Percentiles rank a stretch among this genome's conserved stretches.
phyloP scores from a whole-genome alignment of 2,329 filamentous ascomycete species.

The Trichoderma aggressivum region DNA sequence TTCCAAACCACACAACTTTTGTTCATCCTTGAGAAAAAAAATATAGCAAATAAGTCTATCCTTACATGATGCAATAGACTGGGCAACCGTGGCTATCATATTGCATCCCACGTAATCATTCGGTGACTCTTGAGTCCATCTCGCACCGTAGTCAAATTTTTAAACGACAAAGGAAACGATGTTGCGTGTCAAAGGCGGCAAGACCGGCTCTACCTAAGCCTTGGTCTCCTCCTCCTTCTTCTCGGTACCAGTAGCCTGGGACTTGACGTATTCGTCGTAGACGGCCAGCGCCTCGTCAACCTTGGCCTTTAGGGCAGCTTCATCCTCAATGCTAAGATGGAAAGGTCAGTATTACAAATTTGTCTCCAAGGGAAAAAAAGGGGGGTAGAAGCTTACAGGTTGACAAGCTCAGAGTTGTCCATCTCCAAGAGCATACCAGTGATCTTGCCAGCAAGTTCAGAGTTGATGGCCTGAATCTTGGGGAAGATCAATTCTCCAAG shows the following conservation, averaged over 20 bases:
- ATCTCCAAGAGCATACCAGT: conserved; percentile 99
- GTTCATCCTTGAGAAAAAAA: conserved; percentile 36
- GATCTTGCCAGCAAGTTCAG: conserved; percentile 96
- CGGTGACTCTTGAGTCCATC: conserved; percentile 2
- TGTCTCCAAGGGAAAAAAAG: conserved; percentile 18
- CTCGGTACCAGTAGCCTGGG: conserved; percentile 51
- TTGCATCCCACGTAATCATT: conserved; percentile 21
- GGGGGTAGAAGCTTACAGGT: conserved; percentile 70
- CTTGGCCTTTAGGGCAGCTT: conserved; percentile 85
- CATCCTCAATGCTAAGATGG: conserved; percentile 75
- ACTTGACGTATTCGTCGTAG: conserved; percentile 98
- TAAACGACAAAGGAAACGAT: conserved; percentile 31
- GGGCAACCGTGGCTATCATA: conserved; percentile 28
- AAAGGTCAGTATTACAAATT: conserved; percentile 15
- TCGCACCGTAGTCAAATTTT: conserved; percentile 16
- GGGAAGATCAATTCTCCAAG: conserved; percentile 97
- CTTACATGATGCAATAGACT: conserved; percentile 36
- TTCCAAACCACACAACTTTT: conserved; percentile 35
- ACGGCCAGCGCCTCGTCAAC: conserved; percentile 96
- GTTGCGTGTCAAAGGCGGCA: conserved; percentile 19
- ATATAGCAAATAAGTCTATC: conserved; percentile 42
- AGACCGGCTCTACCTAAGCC: conserved; percentile 33
- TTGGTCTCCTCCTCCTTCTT: conserved; percentile 50
- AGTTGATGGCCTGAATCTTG: conserved; percentile 94
- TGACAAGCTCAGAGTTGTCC: conserved; percentile 92